Evolutionary conservation across 306 rosid species (phyloP), one percentile per base, ranked within the genome.

Genomic region (Erythrophleum fordii): DNA sequence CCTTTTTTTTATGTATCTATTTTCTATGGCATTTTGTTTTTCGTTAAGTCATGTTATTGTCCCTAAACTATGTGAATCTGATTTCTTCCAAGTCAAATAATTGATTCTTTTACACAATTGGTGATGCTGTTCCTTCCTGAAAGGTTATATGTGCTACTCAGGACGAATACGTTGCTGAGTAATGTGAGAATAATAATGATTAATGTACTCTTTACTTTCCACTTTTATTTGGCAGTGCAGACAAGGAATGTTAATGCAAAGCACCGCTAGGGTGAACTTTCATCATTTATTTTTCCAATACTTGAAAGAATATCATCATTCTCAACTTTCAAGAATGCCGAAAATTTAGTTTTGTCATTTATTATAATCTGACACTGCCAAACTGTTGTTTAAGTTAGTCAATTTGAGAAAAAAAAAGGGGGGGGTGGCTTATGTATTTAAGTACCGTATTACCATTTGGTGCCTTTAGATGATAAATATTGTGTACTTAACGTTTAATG

Each of bases 161-260:
- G 58, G 60, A 67, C 42, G 25, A 79, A 39, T 66, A 51, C 48
- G 22, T 45, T 62, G 72, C 68, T 26, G 29, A 45, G 64, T 58
- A 25, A 69, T 35, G 41, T 77, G 65, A 83, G 76, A 73, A 58
- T 72, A 72, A 53, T 18, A 48, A 61, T 31, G 65, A 78, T 70
- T 69, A 79, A 66, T 59, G 44, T 25, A 5, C 35, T 77, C 66
- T 76, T 60, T 68, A 16, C 41, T 58, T 56, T 80, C 69, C 25
- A 35, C 64, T 65, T 26, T 80, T 37, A 31, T 73, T 75, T 82
- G 71, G 71, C 73, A 81, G 37, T 65, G 59, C 93, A 92, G 98
- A 92, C 71, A 44, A 89, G 97, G 84, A 92, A 92, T 85, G 92
- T 94, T 64, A 91, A 92, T 85, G 77, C 92, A 18, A 91, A 81